These are phyloP conservation scores for Streptanthus diversifolius DNA, from an alignment of 345 rosid genomes.

Conservation along the genomic window DNA sequence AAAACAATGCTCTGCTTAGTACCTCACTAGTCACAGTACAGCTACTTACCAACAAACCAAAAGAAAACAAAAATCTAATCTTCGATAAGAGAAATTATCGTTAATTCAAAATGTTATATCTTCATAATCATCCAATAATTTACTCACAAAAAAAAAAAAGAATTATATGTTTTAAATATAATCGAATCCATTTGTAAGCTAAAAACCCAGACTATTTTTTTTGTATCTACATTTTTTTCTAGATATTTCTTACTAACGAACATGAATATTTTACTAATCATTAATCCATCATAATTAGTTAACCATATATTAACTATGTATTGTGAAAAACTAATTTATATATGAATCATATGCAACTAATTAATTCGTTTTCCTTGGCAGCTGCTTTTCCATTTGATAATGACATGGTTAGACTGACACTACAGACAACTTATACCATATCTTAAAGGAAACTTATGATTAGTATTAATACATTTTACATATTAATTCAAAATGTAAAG, in stretches of 20 bases:
- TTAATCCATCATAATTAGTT: not conserved
- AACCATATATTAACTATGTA: not conserved
- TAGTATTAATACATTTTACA: not conserved
- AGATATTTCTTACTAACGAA: not conserved
- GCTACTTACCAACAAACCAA: not conserved
- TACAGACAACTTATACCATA: not conserved
- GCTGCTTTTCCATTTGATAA: constrained; percentile 7
- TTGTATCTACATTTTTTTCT: not conserved
- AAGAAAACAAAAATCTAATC: not conserved
- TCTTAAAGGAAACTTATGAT: constrained; percentile 7
- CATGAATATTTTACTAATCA: not conserved
- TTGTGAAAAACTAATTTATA: not conserved
- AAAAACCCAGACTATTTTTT: not conserved
- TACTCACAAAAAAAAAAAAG: too few relatives aligned
- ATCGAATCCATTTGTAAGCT: not conserved
- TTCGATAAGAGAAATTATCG: not conserved
- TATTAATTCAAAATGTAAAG: not conserved
- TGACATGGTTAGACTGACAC: not conserved
- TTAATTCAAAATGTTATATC: too few relatives aligned
- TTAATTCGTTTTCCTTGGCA: not conserved
- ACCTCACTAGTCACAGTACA: constrained; percentile 13
- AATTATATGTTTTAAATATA: too few relatives aligned
- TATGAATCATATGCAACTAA: not conserved
- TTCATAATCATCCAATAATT: too few relatives aligned
- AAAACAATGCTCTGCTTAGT: constrained; percentile 16